These are phyloP conservation scores for Nicotiana undulata DNA, from an alignment of 257 asterid genomes.

Conservation along the genomic window DNA sequence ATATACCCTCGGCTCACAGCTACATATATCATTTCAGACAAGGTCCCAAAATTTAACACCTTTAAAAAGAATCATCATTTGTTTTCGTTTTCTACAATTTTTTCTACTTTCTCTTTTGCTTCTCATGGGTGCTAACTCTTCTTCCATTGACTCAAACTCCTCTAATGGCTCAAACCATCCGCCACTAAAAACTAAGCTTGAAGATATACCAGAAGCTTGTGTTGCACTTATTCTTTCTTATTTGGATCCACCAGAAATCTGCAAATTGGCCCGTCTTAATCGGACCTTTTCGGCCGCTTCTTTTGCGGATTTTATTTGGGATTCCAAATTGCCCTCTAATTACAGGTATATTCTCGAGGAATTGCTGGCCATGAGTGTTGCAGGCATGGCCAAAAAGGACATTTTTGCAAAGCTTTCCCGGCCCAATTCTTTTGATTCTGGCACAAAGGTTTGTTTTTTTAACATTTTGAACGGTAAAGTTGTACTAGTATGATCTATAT, in stretches of 20 bases:
- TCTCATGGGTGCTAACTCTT: slow-evolving; percentile 56
- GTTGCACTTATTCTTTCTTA: slow-evolving; percentile 52
- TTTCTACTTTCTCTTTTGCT: background rate
- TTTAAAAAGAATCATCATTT: no score
- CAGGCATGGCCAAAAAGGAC: slow-evolving; percentile 42
- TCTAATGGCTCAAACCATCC: no score
- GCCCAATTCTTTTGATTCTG: slow-evolving; percentile 49
- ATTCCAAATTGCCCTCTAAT: slow-evolving; percentile 55
- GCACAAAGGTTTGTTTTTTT: slow-evolving; percentile 44
- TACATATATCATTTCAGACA: no score
- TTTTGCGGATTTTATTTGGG: slow-evolving; percentile 79
- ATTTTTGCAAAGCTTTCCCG: slow-evolving; percentile 47
- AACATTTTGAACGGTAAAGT: no score
- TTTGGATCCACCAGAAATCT: slow-evolving; percentile 77
- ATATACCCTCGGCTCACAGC: no score
- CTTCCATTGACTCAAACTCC: slow-evolving; percentile 10
- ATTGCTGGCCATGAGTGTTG: slow-evolving; percentile 22
- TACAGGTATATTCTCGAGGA: slow-evolving; percentile 34
- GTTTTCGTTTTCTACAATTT: no score
- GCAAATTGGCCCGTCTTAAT: slow-evolving; percentile 56
- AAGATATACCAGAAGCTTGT: slow-evolving; percentile 76
- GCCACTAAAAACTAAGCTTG: slow-evolving; percentile 31
- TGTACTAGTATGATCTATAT: no score
- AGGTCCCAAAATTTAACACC: no score
- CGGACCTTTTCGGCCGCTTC: slow-evolving; percentile 69